Conservation (phyloP, 108 stramenopile genomes). For the Asterionellopsis glacialis region DNA sequence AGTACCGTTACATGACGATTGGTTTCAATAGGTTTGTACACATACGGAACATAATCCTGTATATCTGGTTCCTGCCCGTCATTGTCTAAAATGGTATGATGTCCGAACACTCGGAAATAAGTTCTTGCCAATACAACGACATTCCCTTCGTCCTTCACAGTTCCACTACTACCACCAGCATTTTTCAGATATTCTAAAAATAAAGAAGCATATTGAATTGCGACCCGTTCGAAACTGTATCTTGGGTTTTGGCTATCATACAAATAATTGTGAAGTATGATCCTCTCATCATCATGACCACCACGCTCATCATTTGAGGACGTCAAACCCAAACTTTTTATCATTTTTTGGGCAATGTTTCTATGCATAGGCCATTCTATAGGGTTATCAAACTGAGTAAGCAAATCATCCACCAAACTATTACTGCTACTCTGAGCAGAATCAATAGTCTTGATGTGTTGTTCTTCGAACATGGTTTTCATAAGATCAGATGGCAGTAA, state of each 20-base stretch:
- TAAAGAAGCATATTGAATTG: not conserved
- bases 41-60: conserved; percentile 8
- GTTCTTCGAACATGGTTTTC: not conserved
- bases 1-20: conserved; percentile 12
- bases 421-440: no score
- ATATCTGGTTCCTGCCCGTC: not conserved
- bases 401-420: no score
- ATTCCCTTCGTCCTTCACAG: no score
- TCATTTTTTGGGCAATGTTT: not conserved
- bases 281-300: not conserved
- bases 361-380: no score
- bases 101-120: no score
- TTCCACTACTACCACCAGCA: not conserved
- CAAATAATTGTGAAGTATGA: not conserved
- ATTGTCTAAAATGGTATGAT: no score
- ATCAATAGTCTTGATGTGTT: no score
- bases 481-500: not conserved
- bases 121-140: no score
- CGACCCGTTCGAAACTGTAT: not conserved
- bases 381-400: not conserved
- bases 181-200: not conserved
- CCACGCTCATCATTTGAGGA: not conserved
- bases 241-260: not conserved
- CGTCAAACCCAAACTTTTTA: not conserved
- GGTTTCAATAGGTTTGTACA: conserved; percentile 1